Evolutionary conservation across 2,329 filamentous ascomycete genomes (phyloP), one percentile per base, ranked within the genome.

Genomic region (Stachybotrys chartarum): DNA sequence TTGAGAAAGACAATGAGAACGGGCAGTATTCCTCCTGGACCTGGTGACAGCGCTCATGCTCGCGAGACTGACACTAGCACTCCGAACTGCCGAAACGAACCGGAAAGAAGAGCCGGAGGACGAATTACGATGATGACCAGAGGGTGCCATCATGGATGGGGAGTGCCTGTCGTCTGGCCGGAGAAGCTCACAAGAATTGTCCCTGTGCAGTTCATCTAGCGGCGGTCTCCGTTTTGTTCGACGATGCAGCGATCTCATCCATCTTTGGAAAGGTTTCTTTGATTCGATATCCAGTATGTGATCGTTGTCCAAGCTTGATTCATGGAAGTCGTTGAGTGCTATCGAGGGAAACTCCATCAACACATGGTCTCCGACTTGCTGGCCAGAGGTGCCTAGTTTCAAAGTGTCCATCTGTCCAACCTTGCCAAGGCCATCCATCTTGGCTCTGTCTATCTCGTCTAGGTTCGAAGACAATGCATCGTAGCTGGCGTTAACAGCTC

Each of bases 51-150:
- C 77, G 70, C 89, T 95, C 61, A 83, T 79, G 63, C 86, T 90
- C 51, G 85, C 81, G 57, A 92, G 75, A 57, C 91, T 96, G 57
- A 90, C 78, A 57, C 87, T 92, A 53, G 89, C 88, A 59, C 90
- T 94, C 67, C 87, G 91, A 61, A 95, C 81, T 16, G 84, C 87
- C n/a, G 86, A 84, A 45, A 97, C 83, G 65, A 92, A 91, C 2
- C 82, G 87, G 57, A 90, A 84, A 0, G 91, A 95, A 7, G 88
- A 90, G 1, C 81, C 80, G 12, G 89, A 89, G 2, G 87, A 88
- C 7, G 82, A 84, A 55, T 83, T 79, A 56, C 80, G 77, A 62
- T 80, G 78, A 61, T 47, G 45, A 6, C 2, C 17, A 3, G 45
- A 8, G 7, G n/a, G 45, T 14, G 35, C 35, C 35, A 14, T 14